Evolutionary conservation across 345 rosid genomes (phyloP).

Genomic region (Carallia pectinifolia): DNA sequence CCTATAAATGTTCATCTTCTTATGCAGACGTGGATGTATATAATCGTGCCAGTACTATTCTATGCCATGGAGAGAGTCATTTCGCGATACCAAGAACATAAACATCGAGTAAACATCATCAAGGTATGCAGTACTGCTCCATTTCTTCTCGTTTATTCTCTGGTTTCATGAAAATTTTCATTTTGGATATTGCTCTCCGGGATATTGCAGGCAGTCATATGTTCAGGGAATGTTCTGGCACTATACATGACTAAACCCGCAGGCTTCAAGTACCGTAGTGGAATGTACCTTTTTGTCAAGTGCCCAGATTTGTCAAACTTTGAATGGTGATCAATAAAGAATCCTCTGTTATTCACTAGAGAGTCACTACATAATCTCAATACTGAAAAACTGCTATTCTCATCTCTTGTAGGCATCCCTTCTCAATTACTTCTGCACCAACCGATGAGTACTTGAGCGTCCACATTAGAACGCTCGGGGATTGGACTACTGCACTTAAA

Average conservation of each 20-base stretch:
- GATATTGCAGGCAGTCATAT: slow-evolving; percentile 70
- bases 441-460: slow-evolving; percentile 82
- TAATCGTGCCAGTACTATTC: slow-evolving; percentile 49
- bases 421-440: slow-evolving; percentile 94
- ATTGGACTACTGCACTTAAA: slow-evolving; percentile 85
- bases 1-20: not conserved
- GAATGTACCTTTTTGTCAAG: slow-evolving; percentile 93
- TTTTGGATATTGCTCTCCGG: not conserved
- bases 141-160: not conserved
- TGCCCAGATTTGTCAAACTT: slow-evolving; percentile 74
- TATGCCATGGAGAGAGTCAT: slow-evolving; percentile 63
- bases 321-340: slow-evolving; percentile 58
- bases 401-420: slow-evolving; percentile 71
- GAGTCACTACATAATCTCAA: not conserved
- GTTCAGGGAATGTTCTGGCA: slow-evolving; percentile 89
- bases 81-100: slow-evolving; percentile 47
- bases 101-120: slow-evolving; percentile 61
- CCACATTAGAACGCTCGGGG: slow-evolving; percentile 88
- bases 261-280: slow-evolving; percentile 82
- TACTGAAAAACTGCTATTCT: not conserved
- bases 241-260: slow-evolving; percentile 79
- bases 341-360: not conserved
- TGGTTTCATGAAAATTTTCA: not conserved
- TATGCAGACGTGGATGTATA: slow-evolving; percentile 92
- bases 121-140: slow-evolving; percentile 46